Base-by-base conservation (phyloP, 257 asterid genomes). In the Solanum bulbocastanum region DNA sequence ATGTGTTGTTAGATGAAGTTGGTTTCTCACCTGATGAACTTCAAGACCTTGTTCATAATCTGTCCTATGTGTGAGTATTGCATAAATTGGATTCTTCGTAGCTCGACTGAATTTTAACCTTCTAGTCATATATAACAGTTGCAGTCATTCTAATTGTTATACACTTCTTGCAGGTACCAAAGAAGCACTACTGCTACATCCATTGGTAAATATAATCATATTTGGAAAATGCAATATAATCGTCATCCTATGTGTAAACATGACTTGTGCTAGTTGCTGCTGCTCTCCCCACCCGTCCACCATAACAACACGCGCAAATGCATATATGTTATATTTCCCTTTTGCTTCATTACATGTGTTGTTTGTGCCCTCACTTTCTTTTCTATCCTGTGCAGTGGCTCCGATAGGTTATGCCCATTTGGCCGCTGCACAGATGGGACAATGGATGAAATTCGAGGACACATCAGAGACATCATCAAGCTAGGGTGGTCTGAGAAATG, bases 151-250 rank as follows among this genome's bases (percentile, higher is more conserved):
- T 30, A 20, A 62, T 12, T 25, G 1, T 60, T 37, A 42, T 83
- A 3, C 78, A 14, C 33, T 46, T 16, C 5, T 73, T 91, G 87
- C 98, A 96, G 99, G 91, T 96, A 96, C 84, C 99, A 96, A 88
- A 93, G 98, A 33, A 95, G 99, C 87, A 96, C 98, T 10, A 96
- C 99, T n/a, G 99, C 99, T 33, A 95, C 94, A 12, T 96, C 99
- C 44, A 93, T 96, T 35, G 99, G 99, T 96, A 94, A 93, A n/a
- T 40, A 40, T 22, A 40, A 8, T 8, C 33, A 36, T 15, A 58
- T 18, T 42, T 2, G 10, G 49, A 73, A 75, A 37, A 75, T 25
- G 60, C 74, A 52, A 35, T n/a, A 46, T 27, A 33, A 23, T 85
- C 32, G 32, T 71, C 39, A 11, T 20, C 40, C 58, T 46, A 14